Evolutionary conservation across 441 rosid species (phyloP).

Genomic region (Raphanus hybrid): DNA sequence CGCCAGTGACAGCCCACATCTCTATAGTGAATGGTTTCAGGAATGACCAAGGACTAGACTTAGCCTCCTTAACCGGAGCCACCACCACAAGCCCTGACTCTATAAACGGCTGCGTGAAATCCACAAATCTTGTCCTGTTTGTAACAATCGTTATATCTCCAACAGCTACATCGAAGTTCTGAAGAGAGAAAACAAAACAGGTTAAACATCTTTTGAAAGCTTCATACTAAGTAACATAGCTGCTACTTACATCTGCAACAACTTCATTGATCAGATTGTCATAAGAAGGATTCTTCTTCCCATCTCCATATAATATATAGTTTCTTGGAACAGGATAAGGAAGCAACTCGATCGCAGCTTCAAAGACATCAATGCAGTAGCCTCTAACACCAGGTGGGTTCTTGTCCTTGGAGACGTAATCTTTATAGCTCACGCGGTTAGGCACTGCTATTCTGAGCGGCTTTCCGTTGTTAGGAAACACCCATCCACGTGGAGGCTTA

Average conservation of each 20-base stretch:
- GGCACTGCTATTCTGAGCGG: conserved; percentile 83
- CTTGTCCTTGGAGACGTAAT: conserved; percentile 60
- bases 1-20: conserved; percentile 96
- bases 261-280: conserved; percentile 61
- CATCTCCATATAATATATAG: conserved; percentile 70
- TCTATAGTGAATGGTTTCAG: conserved; percentile 85
- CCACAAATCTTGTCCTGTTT: conserved; percentile 85
- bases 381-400: conserved; percentile 83
- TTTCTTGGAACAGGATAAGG: conserved; percentile 84
- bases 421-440: conserved; percentile 66
- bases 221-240: neutral
- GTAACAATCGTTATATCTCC: conserved; percentile 85
- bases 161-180: conserved; percentile 85
- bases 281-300: conserved; percentile 67
- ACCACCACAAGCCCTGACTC: conserved; percentile 98
- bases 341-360: conserved; percentile 84
- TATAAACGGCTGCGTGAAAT: conserved; percentile 93
- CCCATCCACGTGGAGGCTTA: conserved; percentile 83
- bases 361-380: conserved; percentile 90
- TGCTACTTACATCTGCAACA: conserved; percentile 68
- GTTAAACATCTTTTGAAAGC: neutral
- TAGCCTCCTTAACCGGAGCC: conserved; percentile 72
- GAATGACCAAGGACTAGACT: conserved; percentile 94
- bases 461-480: conserved; percentile 86
- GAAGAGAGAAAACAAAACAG: conserved; percentile 2